These are phyloP conservation scores for Patellaria atrata DNA, from an alignment of 495 filamentous ascomycete genomes.

Conservation along the genomic window DNA sequence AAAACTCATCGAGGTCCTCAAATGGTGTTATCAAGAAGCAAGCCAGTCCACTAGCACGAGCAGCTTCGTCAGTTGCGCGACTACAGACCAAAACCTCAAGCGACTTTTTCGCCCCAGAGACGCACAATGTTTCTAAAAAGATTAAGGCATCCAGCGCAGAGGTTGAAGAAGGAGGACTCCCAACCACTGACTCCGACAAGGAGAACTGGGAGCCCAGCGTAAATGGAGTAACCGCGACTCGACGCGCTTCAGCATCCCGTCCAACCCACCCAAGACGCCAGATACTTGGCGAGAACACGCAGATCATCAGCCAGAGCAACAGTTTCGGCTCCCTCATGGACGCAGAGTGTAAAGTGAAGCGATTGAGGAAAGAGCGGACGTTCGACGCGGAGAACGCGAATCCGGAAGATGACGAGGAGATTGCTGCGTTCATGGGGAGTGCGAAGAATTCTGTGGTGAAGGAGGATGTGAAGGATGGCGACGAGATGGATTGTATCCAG, in stretches of 20 bases:
- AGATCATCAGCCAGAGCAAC: conserved; percentile 16
- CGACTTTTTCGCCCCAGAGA: conserved; percentile 14
- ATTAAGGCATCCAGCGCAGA: no score
- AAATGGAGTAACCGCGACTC: conserved; percentile 18
- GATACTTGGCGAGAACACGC: conserved; percentile 18
- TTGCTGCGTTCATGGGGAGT: conserved; percentile 13
- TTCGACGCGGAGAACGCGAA: conserved; percentile 2
- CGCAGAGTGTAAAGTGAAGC: conserved; percentile 1
- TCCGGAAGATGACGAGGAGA: conserved; percentile 18
- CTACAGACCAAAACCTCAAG: conserved; percentile 36
- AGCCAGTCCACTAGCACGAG: conserved; percentile 35
- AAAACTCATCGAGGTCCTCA: conserved; percentile 8
- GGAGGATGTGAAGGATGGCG: conserved; percentile 11
- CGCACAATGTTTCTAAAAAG: conserved; percentile 18
- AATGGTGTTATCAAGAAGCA: conserved; percentile 15
- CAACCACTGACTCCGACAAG: conserved; percentile 71
- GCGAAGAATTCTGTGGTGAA: conserved; percentile 1
- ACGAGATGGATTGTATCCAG: conserved; percentile 19
- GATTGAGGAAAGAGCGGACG: not conserved
- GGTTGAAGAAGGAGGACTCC: conserved; percentile 12
- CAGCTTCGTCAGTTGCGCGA: conserved; percentile 51
- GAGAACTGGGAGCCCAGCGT: conserved; percentile 82
- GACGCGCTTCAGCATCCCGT: conserved; percentile 1
- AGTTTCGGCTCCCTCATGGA: conserved; percentile 14
- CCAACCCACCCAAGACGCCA: conserved; percentile 3